A percentile compares a stretch with the other conserved stretches of the same genome.
These are phyloP conservation scores for Amesomyces nigricolor DNA, from an alignment of 2,329 filamentous ascomycete genomes.

Conservation along the genomic window DNA sequence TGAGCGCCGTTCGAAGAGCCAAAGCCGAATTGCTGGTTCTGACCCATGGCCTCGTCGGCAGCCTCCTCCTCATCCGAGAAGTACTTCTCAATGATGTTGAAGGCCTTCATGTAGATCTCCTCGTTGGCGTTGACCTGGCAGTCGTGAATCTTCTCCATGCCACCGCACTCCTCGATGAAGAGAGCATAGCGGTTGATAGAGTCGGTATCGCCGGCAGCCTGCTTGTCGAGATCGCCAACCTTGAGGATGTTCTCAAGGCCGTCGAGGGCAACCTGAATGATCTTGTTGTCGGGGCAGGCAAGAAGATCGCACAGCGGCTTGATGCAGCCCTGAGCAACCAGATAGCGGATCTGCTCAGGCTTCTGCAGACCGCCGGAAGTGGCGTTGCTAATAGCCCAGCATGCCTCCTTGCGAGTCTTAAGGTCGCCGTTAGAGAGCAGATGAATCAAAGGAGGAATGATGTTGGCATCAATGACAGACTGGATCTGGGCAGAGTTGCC, in stretches of 20 bases:
- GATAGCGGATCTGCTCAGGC: slow-evolving; percentile 95
- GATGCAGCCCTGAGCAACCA: slow-evolving; percentile 91
- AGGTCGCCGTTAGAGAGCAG: slow-evolving; percentile 94
- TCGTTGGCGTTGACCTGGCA: slow-evolving; percentile 99
- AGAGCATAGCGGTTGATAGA: slow-evolving; percentile 94
- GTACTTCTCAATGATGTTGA: slow-evolving; percentile 99
- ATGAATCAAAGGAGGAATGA: slow-evolving; percentile 93
- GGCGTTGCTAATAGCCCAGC: slow-evolving; percentile 98
- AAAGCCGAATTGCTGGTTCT: slow-evolving; percentile 76
- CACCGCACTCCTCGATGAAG: slow-evolving; percentile 96
- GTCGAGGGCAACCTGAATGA: slow-evolving; percentile 96
- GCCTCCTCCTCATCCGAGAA: slow-evolving; percentile 98
- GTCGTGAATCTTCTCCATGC: slow-evolving; percentile 99
- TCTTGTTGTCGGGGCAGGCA: slow-evolving; percentile 97
- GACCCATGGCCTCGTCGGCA: slow-evolving; percentile 72
- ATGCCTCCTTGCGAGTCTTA: slow-evolving; percentile 98
- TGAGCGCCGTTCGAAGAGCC: slow-evolving; percentile 53
- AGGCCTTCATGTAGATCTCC: slow-evolving; percentile 99
- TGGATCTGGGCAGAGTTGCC: slow-evolving; percentile 98
- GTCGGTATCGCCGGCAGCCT: slow-evolving; percentile 70
- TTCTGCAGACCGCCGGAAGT: slow-evolving; percentile 97
- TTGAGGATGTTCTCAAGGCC: slow-evolving; percentile 99
- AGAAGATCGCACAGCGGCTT: slow-evolving; percentile 94
- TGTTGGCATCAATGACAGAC: slow-evolving; percentile 91
- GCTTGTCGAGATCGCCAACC: slow-evolving; percentile 98